phyloP scores from a whole-genome alignment of 2,329 filamentous ascomycete genomes.

The Aspergillus pseudoglaucus region DNA sequence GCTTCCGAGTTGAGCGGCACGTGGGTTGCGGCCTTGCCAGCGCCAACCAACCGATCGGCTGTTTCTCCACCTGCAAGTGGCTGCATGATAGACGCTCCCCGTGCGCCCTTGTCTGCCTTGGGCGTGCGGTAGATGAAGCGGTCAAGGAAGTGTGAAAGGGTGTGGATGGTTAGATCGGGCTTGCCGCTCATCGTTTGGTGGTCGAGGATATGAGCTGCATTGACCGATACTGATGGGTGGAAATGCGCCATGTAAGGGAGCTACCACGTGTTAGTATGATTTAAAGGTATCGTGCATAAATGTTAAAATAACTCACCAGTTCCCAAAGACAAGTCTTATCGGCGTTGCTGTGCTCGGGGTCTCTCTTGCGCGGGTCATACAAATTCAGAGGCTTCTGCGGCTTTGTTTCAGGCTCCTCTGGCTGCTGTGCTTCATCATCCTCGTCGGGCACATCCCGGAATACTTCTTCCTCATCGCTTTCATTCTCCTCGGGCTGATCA shows the following conservation, averaged over 20 bases:
- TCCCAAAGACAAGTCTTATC: slow-evolving; percentile 93
- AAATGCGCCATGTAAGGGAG: slow-evolving; percentile 72
- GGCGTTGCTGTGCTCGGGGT: slow-evolving; percentile 90
- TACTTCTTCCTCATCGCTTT: slow-evolving; percentile 63
- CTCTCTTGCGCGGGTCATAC: slow-evolving; percentile 86
- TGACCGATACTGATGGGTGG: slow-evolving; percentile 86
- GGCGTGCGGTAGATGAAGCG: slow-evolving; percentile 97
- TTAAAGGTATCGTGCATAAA: not conserved
- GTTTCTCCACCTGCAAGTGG: slow-evolving; percentile 64
- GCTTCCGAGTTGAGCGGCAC: slow-evolving; percentile 74
- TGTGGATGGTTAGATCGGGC: slow-evolving; percentile 83
- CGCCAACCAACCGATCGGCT: slow-evolving; percentile 55
- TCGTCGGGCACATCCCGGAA: slow-evolving; percentile 61
- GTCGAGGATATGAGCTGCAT: slow-evolving; percentile 65
- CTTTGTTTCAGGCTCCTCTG: slow-evolving; percentile 18
- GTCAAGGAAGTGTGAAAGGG: slow-evolving; percentile 90
- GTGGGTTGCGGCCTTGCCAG: slow-evolving; percentile 52
- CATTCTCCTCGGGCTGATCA: slow-evolving; percentile 70
- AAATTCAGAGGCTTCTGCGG: slow-evolving; percentile 26
- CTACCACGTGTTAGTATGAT: slow-evolving; percentile 20
- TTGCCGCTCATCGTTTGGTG: slow-evolving; percentile 71
- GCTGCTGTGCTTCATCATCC: slow-evolving; percentile 35
- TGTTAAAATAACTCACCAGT: slow-evolving; percentile 49
- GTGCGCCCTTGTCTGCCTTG: slow-evolving; percentile 58
- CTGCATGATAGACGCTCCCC: slow-evolving; percentile 93